Evolutionary conservation across 2,329 filamentous ascomycete genomes (phyloP).

Genomic region (Geosmithia putterillii): DNA sequence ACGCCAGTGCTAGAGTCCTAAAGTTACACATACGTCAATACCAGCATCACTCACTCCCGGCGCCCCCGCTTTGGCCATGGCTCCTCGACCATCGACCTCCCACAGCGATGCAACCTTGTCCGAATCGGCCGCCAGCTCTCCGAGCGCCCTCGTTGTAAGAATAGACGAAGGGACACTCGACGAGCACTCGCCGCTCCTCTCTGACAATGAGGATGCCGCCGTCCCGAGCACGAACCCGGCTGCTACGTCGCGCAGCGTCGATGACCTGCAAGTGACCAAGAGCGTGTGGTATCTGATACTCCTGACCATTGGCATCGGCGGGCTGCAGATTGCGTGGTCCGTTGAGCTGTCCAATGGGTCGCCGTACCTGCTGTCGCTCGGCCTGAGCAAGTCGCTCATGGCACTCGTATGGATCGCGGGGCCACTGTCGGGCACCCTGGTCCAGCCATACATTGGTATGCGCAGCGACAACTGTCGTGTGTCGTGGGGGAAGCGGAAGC

Average conservation of each 20-base stretch:
- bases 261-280: constrained; percentile 50
- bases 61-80: background rate
- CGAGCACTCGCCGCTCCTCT: constrained; percentile 19
- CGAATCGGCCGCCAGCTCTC: background rate
- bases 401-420: constrained; percentile 78
- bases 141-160: background rate
- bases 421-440: constrained; percentile 63
- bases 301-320: constrained; percentile 76
- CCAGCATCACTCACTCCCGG: background rate
- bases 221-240: constrained; percentile 4
- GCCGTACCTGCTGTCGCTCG: constrained; percentile 67
- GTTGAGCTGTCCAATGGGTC: constrained; percentile 91
- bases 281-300: constrained; percentile 77
- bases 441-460: constrained; percentile 76
- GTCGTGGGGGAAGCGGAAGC: constrained; percentile 66
- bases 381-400: constrained; percentile 72
- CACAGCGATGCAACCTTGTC: background rate
- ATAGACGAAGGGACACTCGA: constrained; percentile 5
- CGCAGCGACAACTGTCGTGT: constrained; percentile 66
- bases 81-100: background rate
- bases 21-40: background rate
- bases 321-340: constrained; percentile 89
- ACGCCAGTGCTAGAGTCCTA: background rate
- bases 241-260: constrained; percentile 6
- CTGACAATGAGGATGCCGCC: constrained; percentile 4